A percentile compares a stretch with the other conserved stretches of the same genome.
phyloP scores from a whole-genome alignment of 164 flowering plant species.

The Liquidambar formosana region DNA sequence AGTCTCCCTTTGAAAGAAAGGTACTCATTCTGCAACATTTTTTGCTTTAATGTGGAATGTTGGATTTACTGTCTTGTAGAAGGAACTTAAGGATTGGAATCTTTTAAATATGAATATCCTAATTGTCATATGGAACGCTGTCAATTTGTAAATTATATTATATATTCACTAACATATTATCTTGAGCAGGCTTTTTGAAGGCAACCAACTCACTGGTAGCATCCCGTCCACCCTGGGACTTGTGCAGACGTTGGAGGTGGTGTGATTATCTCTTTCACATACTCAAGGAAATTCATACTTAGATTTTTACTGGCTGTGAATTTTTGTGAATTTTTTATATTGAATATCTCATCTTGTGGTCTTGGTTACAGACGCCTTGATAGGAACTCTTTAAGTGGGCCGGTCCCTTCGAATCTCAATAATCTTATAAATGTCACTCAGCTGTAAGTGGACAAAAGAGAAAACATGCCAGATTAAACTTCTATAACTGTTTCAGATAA shows the following conservation, averaged over 20 bases:
- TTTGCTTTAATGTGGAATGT: too few species aligned
- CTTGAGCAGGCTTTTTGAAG: conserved; percentile 45
- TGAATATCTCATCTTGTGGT: conserved; percentile 9
- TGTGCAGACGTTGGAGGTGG: conserved; percentile 38
- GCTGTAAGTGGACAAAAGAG: conserved; percentile 39
- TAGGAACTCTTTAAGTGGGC: conserved; percentile 47
- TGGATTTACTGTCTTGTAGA: too few species aligned
- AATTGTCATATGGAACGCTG: too few species aligned
- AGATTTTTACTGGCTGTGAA: not conserved
- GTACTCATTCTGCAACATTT: too few species aligned
- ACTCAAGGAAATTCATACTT: not conserved
- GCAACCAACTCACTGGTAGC: conserved; percentile 39
- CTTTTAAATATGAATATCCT: not conserved
- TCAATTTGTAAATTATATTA: not conserved
- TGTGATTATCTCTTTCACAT: conserved; percentile 41
- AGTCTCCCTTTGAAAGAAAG: too few species aligned
- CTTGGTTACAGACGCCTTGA: conserved; percentile 61
- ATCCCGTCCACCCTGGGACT: conserved; percentile 47
- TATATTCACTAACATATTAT: not conserved
- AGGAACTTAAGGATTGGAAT: too few species aligned
- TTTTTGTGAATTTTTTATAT: not conserved
- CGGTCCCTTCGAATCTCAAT: conserved; percentile 50
- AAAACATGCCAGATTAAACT: not conserved
- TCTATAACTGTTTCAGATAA: not conserved
- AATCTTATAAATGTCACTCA: conserved; percentile 44